A percentile compares a stretch with the other conserved stretches of the same genome.
Conservation (phyloP, 2,329 filamentous ascomycete genomes). For the Aureobasidium sp. region DNA sequence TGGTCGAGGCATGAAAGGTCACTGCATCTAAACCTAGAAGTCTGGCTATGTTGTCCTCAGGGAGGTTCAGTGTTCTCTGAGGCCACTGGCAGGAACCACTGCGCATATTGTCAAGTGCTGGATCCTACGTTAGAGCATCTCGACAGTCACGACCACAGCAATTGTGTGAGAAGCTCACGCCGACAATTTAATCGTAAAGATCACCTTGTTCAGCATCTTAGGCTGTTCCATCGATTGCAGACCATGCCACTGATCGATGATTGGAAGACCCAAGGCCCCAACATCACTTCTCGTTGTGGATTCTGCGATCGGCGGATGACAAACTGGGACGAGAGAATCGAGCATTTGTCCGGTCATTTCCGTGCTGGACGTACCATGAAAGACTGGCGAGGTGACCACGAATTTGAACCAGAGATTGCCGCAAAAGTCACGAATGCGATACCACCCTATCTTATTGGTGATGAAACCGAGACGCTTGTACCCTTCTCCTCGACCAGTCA, state of each 20-base stretch:
- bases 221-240: slow-evolving; percentile 53
- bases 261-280: slow-evolving; percentile 48
- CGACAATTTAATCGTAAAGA: slow-evolving; percentile 56
- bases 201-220: slow-evolving; percentile 52
- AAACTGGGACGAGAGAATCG: slow-evolving; percentile 42
- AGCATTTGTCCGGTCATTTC: slow-evolving; percentile 48
- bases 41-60: slow-evolving; percentile 52
- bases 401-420: slow-evolving; percentile 38
- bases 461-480: slow-evolving; percentile 36
- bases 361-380: slow-evolving; percentile 44
- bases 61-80: slow-evolving; percentile 49
- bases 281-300: slow-evolving; percentile 46
- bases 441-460: slow-evolving; percentile 43
- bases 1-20: slow-evolving; percentile 58
- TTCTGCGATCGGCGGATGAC: slow-evolving; percentile 42
- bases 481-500: slow-evolving; percentile 35
- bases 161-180: slow-evolving; percentile 62
- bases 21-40: slow-evolving; percentile 56
- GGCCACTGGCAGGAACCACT: slow-evolving; percentile 45
- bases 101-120: slow-evolving; percentile 49
- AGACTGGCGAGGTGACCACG: slow-evolving; percentile 47
- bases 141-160: slow-evolving; percentile 49
- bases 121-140: slow-evolving; percentile 49
- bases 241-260: slow-evolving; percentile 36
- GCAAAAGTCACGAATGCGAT: slow-evolving; percentile 42